These are phyloP conservation scores for Macrolepiota albuminosa DNA, from an alignment of 768 basidiomycete genomes.

Conservation along the genomic window DNA sequence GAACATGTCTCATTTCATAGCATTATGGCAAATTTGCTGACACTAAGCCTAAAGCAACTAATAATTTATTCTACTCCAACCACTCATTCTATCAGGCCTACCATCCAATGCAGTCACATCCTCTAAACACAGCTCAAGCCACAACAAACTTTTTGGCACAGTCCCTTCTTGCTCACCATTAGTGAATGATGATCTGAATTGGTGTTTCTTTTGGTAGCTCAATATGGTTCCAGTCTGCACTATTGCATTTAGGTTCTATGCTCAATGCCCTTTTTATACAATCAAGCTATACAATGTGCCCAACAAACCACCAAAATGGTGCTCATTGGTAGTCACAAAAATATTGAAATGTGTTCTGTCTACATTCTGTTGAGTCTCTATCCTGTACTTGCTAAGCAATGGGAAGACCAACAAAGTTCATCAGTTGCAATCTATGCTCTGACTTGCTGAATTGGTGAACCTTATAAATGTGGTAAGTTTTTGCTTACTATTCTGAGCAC, in stretches of 20 bases:
- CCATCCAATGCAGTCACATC: no score
- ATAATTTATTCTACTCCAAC: no score
- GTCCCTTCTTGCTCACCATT: constrained; percentile 90
- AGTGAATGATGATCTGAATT: constrained; percentile 42
- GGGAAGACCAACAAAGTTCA: constrained; percentile 90
- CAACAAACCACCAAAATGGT: constrained; percentile 74
- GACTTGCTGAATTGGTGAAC: no score
- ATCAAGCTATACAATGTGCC: constrained; percentile 67
- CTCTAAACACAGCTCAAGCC: no score
- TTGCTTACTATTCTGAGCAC: no score
- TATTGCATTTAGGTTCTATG: constrained; percentile 78
- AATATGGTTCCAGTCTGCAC: constrained; percentile 63
- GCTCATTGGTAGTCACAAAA: constrained; percentile 70
- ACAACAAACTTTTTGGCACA: constrained; percentile 72
- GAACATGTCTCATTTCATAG: no score
- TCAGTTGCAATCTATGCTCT: no score
- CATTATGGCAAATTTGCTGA: no score
- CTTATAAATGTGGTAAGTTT: no score
- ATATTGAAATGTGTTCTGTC: constrained; percentile 80
- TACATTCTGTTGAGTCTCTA: constrained; percentile 79
- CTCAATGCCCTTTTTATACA: constrained; percentile 67
- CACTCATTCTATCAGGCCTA: no score
- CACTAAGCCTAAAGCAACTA: no score
- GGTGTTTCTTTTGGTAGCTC: not conserved
- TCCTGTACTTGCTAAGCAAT: constrained; percentile 67